Evolutionary conservation across 2,329 filamentous ascomycete species (phyloP).

Genomic region (Beauveria asiatica): DNA sequence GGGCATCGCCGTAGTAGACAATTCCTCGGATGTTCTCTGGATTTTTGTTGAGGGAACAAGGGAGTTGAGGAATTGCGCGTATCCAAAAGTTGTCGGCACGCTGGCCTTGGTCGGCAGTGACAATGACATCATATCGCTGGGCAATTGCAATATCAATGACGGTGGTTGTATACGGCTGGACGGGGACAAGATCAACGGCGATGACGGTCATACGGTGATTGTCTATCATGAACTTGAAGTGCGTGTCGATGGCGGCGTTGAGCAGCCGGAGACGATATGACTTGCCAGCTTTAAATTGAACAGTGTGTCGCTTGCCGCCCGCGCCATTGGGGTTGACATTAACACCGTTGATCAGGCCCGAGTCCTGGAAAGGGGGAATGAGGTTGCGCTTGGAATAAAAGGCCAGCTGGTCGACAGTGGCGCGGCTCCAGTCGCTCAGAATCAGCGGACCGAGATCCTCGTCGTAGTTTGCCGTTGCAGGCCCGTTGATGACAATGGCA

Average conservation of each 20-base stretch:
- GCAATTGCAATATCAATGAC: conserved; percentile 22
- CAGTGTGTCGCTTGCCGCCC: conserved; percentile 24
- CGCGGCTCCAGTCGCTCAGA: conserved; percentile 50
- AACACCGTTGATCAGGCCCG: neutral
- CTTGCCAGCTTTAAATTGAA: conserved; percentile 32
- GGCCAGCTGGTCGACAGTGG: neutral
- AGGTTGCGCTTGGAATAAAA: neutral
- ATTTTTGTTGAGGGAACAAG: conserved; percentile 32
- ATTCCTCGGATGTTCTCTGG: conserved; percentile 29
- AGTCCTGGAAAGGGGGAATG: neutral
- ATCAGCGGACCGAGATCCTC: conserved; percentile 52
- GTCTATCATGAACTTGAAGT: conserved; percentile 44
- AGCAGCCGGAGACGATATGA: conserved; percentile 40
- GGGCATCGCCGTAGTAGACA: neutral
- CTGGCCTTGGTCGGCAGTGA: neutral
- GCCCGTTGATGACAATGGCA: conserved; percentile 53
- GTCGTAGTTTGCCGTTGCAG: conserved; percentile 50
- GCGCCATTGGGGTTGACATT: conserved; percentile 3
- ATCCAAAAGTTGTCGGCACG: conserved; percentile 36
- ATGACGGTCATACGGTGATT: conserved; percentile 51
- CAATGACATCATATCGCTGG: neutral
- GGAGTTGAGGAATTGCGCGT: conserved; percentile 31
- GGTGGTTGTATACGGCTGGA: conserved; percentile 24
- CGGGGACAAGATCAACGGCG: conserved; percentile 46
- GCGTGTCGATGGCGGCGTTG: conserved; percentile 36